These are phyloP conservation scores for Didymella lethalis DNA, from an alignment of 2,329 filamentous ascomycete species.

Conservation along the genomic window DNA sequence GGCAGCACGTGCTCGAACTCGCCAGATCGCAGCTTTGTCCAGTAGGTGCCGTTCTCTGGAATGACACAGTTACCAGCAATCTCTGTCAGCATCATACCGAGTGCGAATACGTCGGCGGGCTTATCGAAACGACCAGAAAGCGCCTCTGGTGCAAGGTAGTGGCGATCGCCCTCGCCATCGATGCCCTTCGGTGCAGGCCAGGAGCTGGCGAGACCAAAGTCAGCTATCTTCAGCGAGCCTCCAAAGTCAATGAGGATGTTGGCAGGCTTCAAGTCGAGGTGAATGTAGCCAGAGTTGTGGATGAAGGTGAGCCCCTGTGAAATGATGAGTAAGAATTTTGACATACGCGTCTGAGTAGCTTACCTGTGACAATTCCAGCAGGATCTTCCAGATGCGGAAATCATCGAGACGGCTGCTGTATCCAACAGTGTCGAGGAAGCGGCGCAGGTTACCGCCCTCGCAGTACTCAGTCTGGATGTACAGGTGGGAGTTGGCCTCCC, in stretches of 20 bases:
- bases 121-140: constrained; percentile 86
- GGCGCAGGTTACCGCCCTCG: constrained; percentile 88
- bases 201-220: constrained; percentile 81
- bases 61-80: constrained; percentile 93
- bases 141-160: constrained; percentile 95
- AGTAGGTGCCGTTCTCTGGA: constrained; percentile 89
- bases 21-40: constrained; percentile 87
- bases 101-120: constrained; percentile 90
- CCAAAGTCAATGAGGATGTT: constrained; percentile 85
- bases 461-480: constrained; percentile 99
- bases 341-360: constrained; percentile 47
- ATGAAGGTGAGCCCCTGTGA: constrained; percentile 84
- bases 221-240: constrained; percentile 82
- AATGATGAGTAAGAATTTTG: constrained; percentile 33
- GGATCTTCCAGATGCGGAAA: constrained; percentile 98
- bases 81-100: constrained; percentile 93
- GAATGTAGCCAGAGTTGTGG: constrained; percentile 85
- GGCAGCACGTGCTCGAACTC: constrained; percentile 85
- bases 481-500: constrained; percentile 84
- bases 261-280: constrained; percentile 84
- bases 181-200: constrained; percentile 80
- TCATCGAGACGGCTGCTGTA: constrained; percentile 89
- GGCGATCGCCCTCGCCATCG: constrained; percentile 91
- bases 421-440: constrained; percentile 83
- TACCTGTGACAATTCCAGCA: constrained; percentile 85